These are phyloP conservation scores for Triticum aestivum DNA, from an alignment of 176 grass and related monocot genomes.

Conservation along the genomic window DNA sequence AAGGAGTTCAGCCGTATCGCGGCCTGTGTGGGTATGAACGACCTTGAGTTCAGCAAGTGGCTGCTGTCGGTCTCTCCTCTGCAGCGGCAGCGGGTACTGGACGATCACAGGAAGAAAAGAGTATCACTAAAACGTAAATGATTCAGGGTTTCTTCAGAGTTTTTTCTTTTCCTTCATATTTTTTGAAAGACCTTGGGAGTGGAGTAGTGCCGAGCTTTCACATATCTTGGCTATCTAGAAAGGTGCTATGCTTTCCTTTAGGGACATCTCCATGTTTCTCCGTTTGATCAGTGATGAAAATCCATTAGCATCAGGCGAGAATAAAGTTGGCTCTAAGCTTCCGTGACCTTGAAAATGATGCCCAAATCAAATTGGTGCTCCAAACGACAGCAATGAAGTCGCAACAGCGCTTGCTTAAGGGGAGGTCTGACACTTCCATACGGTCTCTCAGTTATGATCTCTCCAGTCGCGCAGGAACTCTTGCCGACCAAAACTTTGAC, in stretches of 20 bases:
- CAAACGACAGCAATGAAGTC: too few relatives aligned
- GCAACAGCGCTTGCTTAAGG: too few relatives aligned
- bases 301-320: neutral
- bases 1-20: constrained; percentile 70
- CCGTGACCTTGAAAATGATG: too few relatives aligned
- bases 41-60: constrained; percentile 86
- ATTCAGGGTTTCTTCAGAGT: neutral
- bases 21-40: constrained; percentile 61
- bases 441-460: too few relatives aligned
- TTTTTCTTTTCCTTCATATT: neutral
- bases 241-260: too few relatives aligned
- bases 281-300: neutral
- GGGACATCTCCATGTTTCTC: neutral
- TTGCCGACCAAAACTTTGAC: too few relatives aligned
- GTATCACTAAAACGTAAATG: neutral
- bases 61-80: constrained; percentile 58
- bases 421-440: too few relatives aligned
- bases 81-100: constrained; percentile 48
- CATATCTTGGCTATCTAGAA: neutral
- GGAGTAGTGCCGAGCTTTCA: too few relatives aligned
- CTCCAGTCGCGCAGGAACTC: too few relatives aligned
- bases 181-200: too few relatives aligned
- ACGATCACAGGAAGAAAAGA: constrained; percentile 61
- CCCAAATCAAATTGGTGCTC: too few relatives aligned
- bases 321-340: too few relatives aligned